Base-by-base conservation (phyloP, 805 yeast species). In the Hemisphaericaspora nanyangensis region DNA sequence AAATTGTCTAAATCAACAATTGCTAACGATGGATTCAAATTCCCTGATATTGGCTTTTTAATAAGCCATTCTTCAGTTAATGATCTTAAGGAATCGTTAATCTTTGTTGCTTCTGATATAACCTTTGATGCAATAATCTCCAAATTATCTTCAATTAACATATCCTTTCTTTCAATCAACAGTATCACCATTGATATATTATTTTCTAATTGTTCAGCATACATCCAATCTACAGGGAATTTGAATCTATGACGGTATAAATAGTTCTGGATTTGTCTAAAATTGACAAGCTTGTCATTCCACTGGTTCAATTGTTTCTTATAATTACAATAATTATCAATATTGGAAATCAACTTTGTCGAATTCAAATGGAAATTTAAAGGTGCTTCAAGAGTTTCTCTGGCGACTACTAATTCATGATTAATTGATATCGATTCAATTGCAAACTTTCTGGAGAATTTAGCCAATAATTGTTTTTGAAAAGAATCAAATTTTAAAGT, bases 191-290 rank as follows among this genome's bases (percentile, higher is more conserved):
- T 63, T 1, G 61, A 49, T 38, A 68, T 53, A 38, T 76, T 79
- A 36, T 63, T 66, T 11, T 75, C 78, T 0, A 86, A 40, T 47
- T 86, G 95, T 29, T 84, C 93, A 34, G 63, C 64, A 52, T 65
- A 76, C 1, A 80, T 44, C 83, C 89, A 82, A 20, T 72, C 70
- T 0, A 58, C 26, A 0, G 82, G 75, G 35, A 77, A 70, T 17
- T 63, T 65, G 43, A 60, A 72, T 31, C 82, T 60, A n/a, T 68
- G 61, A 20, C 70, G 65, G 1, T 63, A 43, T 7, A 80, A 50
- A 2, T 66, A 42, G 3, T 51, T 48, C 40, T 79, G 83, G 5
- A 53, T 43, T 5, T 34, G 26, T 34, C 42, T 34, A 28, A 47
- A 39, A 28, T 34, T 28, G 16, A 63, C 32, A 2, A 54, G 26